These are phyloP conservation scores for Tetrapisispora taiwanensis DNA, from an alignment of 805 yeast species.

Conservation along the genomic window DNA sequence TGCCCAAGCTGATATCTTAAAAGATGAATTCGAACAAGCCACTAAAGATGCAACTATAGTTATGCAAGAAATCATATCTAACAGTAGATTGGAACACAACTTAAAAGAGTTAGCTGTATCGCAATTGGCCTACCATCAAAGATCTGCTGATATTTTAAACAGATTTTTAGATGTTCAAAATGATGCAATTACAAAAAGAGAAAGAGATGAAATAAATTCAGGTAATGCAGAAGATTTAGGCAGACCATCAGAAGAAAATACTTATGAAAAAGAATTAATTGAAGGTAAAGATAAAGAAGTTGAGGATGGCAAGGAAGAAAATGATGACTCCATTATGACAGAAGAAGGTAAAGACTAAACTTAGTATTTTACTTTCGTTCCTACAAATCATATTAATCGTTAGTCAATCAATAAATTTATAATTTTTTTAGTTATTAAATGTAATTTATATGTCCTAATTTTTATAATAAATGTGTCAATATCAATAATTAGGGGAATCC, in stretches of 20 bases:
- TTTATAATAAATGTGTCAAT: too few relatives aligned
- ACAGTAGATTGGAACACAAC: conserved; percentile 58
- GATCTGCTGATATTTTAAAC: conserved; percentile 57
- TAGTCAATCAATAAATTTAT: too few relatives aligned
- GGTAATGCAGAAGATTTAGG: background rate
- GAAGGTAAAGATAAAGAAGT: conserved; percentile 1
- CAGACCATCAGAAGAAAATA: background rate
- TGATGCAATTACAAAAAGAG: conserved; percentile 1
- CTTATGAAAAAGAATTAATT: background rate
- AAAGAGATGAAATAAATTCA: background rate
- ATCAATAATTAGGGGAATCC: too few relatives aligned
- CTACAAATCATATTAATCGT: too few relatives aligned
- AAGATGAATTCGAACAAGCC: conserved; percentile 81
- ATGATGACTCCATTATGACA: background rate
- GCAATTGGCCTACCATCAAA: conserved; percentile 71
- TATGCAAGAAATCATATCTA: conserved; percentile 69
- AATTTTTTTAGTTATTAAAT: too few relatives aligned
- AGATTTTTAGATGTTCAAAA: conserved; percentile 36
- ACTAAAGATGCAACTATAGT: conserved; percentile 79
- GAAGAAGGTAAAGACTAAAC: background rate
- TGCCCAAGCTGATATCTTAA: conserved; percentile 69
- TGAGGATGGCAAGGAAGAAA: background rate
- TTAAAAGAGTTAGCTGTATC: conserved; percentile 63
- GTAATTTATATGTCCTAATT: too few relatives aligned
- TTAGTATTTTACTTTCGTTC: too few relatives aligned